Evolutionary conservation across 768 basidiomycete genomes (phyloP).

Genomic region (Tubosaeta brunneosetosa): DNA sequence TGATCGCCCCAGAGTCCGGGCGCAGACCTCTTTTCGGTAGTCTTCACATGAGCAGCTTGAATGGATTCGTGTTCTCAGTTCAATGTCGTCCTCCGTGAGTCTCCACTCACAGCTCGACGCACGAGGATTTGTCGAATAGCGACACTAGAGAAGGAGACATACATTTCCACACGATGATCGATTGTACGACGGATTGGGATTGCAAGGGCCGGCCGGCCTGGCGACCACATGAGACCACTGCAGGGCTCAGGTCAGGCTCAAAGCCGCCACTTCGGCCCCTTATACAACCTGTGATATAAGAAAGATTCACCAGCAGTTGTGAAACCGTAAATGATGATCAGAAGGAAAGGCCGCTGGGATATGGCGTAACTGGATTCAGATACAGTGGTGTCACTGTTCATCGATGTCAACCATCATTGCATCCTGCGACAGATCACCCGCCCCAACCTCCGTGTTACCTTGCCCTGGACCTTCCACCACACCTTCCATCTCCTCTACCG

Average conservation of each 20-base stretch:
- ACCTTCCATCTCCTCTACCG: constrained; percentile 9
- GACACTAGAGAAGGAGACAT: constrained; percentile 5
- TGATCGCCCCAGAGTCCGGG: constrained; percentile 42
- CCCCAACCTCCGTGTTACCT: background rate
- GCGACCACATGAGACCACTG: too few relatives aligned
- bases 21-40: constrained; percentile 65
- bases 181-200: background rate
- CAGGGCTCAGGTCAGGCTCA: too few relatives aligned
- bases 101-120: constrained; percentile 32
- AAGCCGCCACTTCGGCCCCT: background rate
- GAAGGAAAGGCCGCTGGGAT: too few relatives aligned
- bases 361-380: too few relatives aligned
- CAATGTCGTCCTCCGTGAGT: constrained; percentile 45
- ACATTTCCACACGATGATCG: too few relatives aligned
- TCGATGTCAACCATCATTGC: constrained; percentile 8
- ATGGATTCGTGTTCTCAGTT: constrained; percentile 41
- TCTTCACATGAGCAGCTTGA: constrained; percentile 49
- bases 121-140: background rate
- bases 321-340: too few relatives aligned
- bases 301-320: background rate
- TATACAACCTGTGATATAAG: background rate
- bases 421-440: background rate
- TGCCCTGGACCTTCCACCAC: background rate
- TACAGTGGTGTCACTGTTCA: background rate
- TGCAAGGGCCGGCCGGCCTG: background rate